Evolutionary conservation across 441 rosid genomes (phyloP), one percentile per base, ranked within the genome.

Genomic region (Raphanus hybrid): DNA sequence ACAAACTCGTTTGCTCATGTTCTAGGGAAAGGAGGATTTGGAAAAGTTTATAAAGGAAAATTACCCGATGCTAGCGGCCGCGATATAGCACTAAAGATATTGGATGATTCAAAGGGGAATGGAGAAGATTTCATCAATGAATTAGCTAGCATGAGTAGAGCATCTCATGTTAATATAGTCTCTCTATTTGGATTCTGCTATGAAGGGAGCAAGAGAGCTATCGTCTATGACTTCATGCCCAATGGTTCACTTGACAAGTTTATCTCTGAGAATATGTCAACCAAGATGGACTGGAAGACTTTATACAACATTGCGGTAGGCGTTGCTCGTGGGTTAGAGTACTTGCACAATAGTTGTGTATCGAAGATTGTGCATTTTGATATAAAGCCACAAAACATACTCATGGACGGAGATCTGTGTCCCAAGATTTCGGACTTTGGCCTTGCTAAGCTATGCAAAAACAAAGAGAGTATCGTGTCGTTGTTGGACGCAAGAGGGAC

Each of bases 71-170:
- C 79, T 0, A 69, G 68, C 3, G 75, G 75, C 70, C 64, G 70
- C 5, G 64, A 41, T 26, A 87, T 85, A 8, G 87, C 86, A 0
- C 54, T 88, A 12, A 87, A 87, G 73, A 66, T 87, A 12, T 60
- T 84, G 16, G 27, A 15, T 0, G 69, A 78, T 4, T 71, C 80
- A 7, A 75, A 69, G 3, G 81, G 81, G 1, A 55, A 81, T 29
- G 84, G 83, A 11, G 82, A 84, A 37, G 88, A 84, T 3, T 87
- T 87, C 45, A 82, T 82, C 45, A 85, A 83, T 75, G 87, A 85
- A 54, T 62, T 83, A 41, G 85, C 74, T 5, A 82, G 75, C 75
- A 87, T 37, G 72, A 76, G 84, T 26, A 82, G 64, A 74, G 86
- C 85, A 26, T 85, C 86, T 27, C 87, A 87, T 61, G 82, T 84